phyloP scores from a whole-genome alignment of 2,329 filamentous ascomycete species.

The Hymenoscyphus linearis region DNA sequence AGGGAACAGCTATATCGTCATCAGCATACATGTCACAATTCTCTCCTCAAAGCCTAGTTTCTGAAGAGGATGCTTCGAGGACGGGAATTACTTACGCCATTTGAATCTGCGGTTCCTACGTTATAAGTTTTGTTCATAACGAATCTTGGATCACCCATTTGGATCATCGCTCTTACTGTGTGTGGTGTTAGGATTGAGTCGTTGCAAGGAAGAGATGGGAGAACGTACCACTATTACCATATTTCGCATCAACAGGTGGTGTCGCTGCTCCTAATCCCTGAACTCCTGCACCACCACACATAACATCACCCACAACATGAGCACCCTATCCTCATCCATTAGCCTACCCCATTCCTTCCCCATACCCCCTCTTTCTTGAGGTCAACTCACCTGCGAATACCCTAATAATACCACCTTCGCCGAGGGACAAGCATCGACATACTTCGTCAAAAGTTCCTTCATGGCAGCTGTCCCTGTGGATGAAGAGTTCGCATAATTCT shows the following conservation, averaged over 20 bases:
- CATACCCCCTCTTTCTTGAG: not conserved
- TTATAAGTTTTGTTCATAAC: conserved; percentile 29
- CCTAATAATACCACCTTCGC: conserved; percentile 34
- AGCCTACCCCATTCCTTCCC: conserved; percentile 1
- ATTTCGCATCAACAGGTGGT: not conserved
- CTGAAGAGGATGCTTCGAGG: no score
- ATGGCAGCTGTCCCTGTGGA: conserved; percentile 31
- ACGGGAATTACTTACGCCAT: conserved; percentile 18
- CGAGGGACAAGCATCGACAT: conserved; percentile 28
- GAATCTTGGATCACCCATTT: conserved; percentile 35
- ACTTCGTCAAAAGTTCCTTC: conserved; percentile 28
- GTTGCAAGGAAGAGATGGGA: not conserved
- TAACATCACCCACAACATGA: conserved; percentile 29
- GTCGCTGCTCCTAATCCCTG: conserved; percentile 10
- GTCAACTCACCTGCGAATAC: conserved; percentile 30
- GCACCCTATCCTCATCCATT: conserved; percentile 23
- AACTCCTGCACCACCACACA: conserved; percentile 18
- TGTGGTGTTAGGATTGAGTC: not conserved
- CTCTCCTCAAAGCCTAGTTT: no score
- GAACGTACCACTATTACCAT: not conserved
- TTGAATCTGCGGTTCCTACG: conserved; percentile 26
- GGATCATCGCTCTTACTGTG: conserved; percentile 29
- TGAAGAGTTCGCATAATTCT: conserved; percentile 28
- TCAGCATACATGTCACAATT: not conserved
- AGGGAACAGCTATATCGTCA: conserved; percentile 13